Percentiles rank a stretch among this genome's conserved stretches.
Conservation (phyloP, 164 flowering plant species). For the Magnolia kwangsiensis region DNA sequence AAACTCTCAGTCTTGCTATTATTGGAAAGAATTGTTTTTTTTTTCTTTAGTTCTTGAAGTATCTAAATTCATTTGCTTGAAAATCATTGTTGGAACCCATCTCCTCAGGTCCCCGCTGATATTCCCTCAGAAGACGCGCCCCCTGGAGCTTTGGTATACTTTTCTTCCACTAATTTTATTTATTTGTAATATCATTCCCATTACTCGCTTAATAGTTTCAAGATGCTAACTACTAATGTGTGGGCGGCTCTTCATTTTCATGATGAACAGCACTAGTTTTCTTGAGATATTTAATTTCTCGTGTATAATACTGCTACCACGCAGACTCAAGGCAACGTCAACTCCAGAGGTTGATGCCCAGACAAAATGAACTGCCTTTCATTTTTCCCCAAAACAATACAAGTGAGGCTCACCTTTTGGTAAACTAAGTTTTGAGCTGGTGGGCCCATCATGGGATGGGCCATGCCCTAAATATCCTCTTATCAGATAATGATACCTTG, state of each 20-base stretch:
- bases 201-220: neutral
- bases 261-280: neutral
- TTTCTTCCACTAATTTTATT: neutral
- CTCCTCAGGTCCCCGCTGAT: conserved; percentile 67
- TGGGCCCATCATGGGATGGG: neutral
- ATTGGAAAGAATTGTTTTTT: neutral
- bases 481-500: neutral
- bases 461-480: neutral
- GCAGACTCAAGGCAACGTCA: neutral
- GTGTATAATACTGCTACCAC: neutral
- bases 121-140: conserved; percentile 36
- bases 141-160: conserved; percentile 42
- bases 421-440: neutral
- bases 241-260: neutral
- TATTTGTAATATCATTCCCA: neutral
- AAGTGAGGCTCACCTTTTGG: neutral
- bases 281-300: neutral
- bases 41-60: neutral
- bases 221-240: neutral
- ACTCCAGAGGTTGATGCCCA: neutral
- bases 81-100: neutral
- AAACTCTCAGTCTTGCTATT: neutral
- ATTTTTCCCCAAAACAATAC: neutral
- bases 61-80: neutral
- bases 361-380: neutral